A percentile compares a stretch with the other conserved stretches of the same genome.
Evolutionary conservation across 2,329 filamentous ascomycete species (phyloP).

Genomic region (Westerdykella aurantiaca): DNA sequence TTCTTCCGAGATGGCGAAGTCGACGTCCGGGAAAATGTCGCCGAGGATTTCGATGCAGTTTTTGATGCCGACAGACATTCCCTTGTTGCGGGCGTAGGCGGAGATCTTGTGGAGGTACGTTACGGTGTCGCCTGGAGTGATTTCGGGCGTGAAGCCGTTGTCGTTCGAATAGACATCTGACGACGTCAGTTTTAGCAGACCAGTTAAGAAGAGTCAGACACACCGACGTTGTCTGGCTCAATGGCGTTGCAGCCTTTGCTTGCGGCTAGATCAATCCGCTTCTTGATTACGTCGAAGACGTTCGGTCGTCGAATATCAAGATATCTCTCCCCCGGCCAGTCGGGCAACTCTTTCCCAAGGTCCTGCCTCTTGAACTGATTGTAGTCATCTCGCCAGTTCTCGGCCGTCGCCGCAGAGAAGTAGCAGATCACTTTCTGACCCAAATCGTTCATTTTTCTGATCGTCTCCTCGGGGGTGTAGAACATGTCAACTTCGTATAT

Average conservation of each 20-base stretch:
- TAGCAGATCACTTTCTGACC: slow-evolving; percentile 20
- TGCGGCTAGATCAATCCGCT: slow-evolving; percentile 19
- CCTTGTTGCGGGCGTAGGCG: slow-evolving; percentile 11
- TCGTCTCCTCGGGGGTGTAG: slow-evolving; percentile 14
- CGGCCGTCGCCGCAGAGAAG: slow-evolving; percentile 20
- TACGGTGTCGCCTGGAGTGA: slow-evolving; percentile 14
- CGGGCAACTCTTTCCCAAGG: slow-evolving; percentile 14
- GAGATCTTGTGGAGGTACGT: slow-evolving; percentile 16
- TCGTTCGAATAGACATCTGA: slow-evolving; percentile 20
- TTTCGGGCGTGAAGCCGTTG: slow-evolving; percentile 15
- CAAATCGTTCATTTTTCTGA: slow-evolving; percentile 11
- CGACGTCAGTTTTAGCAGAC: neutral
- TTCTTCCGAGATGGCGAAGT: slow-evolving; percentile 22
- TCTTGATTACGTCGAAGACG: slow-evolving; percentile 20
- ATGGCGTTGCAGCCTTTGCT: slow-evolving; percentile 35
- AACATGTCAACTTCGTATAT: slow-evolving; percentile 22
- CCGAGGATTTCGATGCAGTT: slow-evolving; percentile 21
- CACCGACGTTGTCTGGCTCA: slow-evolving; percentile 33
- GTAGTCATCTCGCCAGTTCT: slow-evolving; percentile 21
- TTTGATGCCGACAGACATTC: slow-evolving; percentile 21
- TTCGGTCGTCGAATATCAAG: slow-evolving; percentile 17
- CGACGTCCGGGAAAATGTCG: slow-evolving; percentile 18
- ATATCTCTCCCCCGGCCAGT: slow-evolving; percentile 22
- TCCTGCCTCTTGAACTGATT: slow-evolving; percentile 12
- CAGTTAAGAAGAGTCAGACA: slow-evolving; percentile 3